Evolutionary conservation across 2,329 filamentous ascomycete genomes (phyloP), one percentile per base, ranked within the genome.

Genomic region (Rutstroemia sp.): DNA sequence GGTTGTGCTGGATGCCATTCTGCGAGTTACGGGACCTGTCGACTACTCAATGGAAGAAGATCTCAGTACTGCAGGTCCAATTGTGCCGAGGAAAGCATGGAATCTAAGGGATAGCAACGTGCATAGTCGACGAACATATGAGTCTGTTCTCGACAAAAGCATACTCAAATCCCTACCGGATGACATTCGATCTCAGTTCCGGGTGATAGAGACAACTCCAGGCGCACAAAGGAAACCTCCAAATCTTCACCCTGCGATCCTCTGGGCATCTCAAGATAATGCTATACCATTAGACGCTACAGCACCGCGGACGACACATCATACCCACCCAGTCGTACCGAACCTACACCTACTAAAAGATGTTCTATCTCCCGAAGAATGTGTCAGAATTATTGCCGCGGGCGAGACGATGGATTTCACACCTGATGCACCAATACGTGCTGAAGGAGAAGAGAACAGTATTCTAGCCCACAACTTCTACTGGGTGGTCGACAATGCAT

Each of bases 391-490:
- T 54, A 82, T 89, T 19, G 80, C 82, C 0, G 82, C 84, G 0
- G 84, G 80, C 5, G 86, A 89, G 66, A 75, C 75, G 0, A 78
- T 87, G 47, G 78, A 79, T 6, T 89, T 88, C 60, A 74, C 84
- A 0, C 85, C 86, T 0, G 86, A 89, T 63, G 82, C 83, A 0
- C 85, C 85, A 0, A 72, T 88, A 30, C 79, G 82, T 2, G 80
- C 82, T n/a, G 82, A 84, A 56, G 82, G 81, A 16, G 65, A 67
- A 45, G 82, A 86, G 53, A 75, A 76, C 23, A 86, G 82, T 64
- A 78, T 88, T 48, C 69, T 88, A 1, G 85, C 85, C 0, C 85
- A 88, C 72, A 88, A 88, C 68, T 87, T 88, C 63, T 88, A 88
- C 72, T 88, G 85, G 85, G 75, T 88, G 8, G 75, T 83, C 12